Conservation (phyloP, 257 asterid genomes). For the Lantana camara region DNA sequence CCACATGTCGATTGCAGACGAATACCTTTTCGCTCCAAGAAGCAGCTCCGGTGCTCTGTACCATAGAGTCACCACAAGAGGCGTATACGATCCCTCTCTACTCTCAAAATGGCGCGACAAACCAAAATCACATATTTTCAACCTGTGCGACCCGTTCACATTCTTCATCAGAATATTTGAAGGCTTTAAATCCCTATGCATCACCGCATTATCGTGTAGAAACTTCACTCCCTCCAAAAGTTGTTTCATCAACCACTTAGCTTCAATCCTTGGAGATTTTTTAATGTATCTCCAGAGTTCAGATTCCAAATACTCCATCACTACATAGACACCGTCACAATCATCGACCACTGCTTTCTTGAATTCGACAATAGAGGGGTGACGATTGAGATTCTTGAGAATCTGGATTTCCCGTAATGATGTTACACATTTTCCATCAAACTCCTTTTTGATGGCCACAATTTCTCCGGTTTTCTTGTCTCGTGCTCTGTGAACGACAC, state of each 20-base stretch:
- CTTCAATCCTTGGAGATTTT: neutral
- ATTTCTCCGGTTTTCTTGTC: too few relatives aligned
- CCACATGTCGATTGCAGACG: neutral
- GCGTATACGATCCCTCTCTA: neutral
- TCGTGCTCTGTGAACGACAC: too few relatives aligned
- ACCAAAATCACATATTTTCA: conserved; percentile 29
- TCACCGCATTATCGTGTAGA: conserved; percentile 19
- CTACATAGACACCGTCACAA: neutral
- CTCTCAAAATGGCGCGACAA: neutral
- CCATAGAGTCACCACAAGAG: neutral
- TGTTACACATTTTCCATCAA: too few relatives aligned
- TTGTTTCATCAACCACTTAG: conserved; percentile 17
- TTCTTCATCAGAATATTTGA: neutral
- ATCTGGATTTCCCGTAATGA: too few relatives aligned
- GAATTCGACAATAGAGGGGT: neutral
- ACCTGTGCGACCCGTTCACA: neutral
- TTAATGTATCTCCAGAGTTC: neutral
- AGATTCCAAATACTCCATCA: neutral
- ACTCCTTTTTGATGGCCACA: too few relatives aligned
- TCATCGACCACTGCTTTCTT: neutral
- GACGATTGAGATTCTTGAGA: neutral
- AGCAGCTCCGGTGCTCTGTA: conserved; percentile 24
- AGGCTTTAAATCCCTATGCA: conserved; percentile 25
- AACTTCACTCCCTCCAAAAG: conserved; percentile 13
- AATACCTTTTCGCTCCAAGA: neutral